A percentile compares a stretch with the other conserved stretches of the same genome.
phyloP scores from a whole-genome alignment of 164 flowering plant species.

The Euptelea pleiosperma region DNA sequence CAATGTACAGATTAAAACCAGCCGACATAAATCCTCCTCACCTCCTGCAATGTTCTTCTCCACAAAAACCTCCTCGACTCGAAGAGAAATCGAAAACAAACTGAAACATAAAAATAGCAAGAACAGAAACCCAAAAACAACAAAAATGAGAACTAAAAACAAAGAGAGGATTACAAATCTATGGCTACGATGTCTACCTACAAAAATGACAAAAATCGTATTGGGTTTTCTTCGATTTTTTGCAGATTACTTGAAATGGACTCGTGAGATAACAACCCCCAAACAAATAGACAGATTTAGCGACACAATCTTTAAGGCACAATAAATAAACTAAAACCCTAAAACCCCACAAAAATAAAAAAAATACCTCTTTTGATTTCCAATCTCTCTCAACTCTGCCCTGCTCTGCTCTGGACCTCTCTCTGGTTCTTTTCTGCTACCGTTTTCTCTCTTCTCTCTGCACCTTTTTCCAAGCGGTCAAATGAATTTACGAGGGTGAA shows the following conservation, averaged over 20 bases:
- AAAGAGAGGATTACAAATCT: constrained; percentile 44
- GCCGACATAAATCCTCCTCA: constrained; percentile 70
- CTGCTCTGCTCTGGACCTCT: constrained; percentile 6
- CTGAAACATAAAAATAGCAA: constrained; percentile 13
- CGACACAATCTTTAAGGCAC: too few species aligned
- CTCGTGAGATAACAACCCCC: constrained; percentile 16
- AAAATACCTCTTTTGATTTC: constrained; percentile 2
- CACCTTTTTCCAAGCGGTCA: constrained; percentile 42
- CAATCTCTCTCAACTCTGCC: background rate
- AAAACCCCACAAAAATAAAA: background rate
- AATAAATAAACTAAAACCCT: background rate
- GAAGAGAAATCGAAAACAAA: constrained; percentile 17
- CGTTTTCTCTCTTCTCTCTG: constrained; percentile 8
- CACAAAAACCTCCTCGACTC: constrained; percentile 11
- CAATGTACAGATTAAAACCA: constrained; percentile 46
- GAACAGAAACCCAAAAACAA: background rate
- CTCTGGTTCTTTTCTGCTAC: constrained; percentile 7
- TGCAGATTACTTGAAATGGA: background rate
- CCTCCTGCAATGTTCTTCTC: constrained; percentile 10
- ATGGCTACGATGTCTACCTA: constrained; percentile 39
- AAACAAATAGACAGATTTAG: constrained; percentile 22
- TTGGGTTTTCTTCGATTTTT: constrained; percentile 2
- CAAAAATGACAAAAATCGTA: constrained; percentile 22
- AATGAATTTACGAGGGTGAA: constrained; percentile 25
- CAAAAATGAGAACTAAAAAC: background rate